These are phyloP conservation scores for Mallotus japonicus DNA, from an alignment of 441 rosid species.

Conservation along the genomic window DNA sequence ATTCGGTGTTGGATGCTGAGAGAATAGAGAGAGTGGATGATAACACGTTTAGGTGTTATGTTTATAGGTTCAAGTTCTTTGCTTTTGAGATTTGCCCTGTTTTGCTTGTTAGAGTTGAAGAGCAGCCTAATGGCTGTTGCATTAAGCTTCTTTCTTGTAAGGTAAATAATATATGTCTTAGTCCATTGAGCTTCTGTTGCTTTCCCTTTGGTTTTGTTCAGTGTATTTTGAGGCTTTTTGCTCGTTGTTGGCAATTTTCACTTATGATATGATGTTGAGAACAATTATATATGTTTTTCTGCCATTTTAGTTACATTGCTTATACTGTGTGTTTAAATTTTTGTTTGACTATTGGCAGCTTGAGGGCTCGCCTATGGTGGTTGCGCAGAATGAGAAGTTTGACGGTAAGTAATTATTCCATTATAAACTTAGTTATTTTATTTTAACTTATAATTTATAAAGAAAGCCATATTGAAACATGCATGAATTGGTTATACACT, in stretches of 20 bases:
- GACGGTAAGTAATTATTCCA: constrained; percentile 54
- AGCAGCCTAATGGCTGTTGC: constrained; percentile 80
- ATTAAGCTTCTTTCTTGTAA: constrained; percentile 89
- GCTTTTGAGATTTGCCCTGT: constrained; percentile 89
- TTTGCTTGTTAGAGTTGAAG: constrained; percentile 85
- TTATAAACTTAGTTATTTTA: neutral
- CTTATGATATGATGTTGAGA: too few relatives aligned
- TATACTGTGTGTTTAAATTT: constrained; percentile 17
- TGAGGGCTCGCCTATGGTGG: constrained; percentile 89
- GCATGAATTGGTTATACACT: neutral
- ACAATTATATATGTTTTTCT: neutral
- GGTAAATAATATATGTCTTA: constrained; percentile 29
- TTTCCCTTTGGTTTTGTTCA: too few relatives aligned
- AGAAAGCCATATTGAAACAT: neutral
- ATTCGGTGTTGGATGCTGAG: constrained; percentile 97
- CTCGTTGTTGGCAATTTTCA: too few relatives aligned
- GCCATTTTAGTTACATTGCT: neutral
- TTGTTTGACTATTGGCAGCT: constrained; percentile 47
- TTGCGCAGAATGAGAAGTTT: constrained; percentile 89
- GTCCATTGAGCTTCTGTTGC: too few relatives aligned
- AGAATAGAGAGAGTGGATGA: constrained; percentile 95
- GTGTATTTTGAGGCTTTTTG: too few relatives aligned
- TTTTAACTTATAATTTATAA: neutral
- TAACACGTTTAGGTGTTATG: constrained; percentile 79
- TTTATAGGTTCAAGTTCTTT: constrained; percentile 76